These are phyloP conservation scores for Solanum pinnatisectum DNA, from an alignment of 257 asterid species.

Conservation along the genomic window DNA sequence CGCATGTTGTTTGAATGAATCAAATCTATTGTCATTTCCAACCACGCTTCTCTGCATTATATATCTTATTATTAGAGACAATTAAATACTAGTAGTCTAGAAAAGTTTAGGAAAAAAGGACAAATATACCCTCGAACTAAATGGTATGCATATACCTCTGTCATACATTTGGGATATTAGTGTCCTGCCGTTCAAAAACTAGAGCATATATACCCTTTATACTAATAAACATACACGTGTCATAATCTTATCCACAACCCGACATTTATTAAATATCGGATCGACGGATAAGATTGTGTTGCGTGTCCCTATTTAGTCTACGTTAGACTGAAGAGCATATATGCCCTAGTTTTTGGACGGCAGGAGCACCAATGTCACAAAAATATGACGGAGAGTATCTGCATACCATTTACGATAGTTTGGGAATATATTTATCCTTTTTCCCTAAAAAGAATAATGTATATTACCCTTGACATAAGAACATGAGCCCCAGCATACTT, in stretches of 20 bases:
- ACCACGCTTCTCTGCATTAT: conserved; percentile 45
- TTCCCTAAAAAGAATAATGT: not conserved
- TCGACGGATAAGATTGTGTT: too few relatives aligned
- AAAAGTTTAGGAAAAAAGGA: not conserved
- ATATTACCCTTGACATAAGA: conserved; percentile 57
- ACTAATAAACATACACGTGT: not conserved
- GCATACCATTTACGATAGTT: not conserved
- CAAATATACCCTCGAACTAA: too few relatives aligned
- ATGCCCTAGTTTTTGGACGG: not conserved
- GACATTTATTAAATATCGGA: not conserved
- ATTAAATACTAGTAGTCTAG: not conserved
- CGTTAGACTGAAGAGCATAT: not conserved
- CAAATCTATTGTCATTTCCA: conserved; percentile 31
- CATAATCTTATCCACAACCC: not conserved
- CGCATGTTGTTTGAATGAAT: conserved; percentile 36
- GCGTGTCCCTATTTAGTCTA: not conserved
- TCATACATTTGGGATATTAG: not conserved
- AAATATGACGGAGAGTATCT: not conserved
- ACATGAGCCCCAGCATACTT: conserved; percentile 81
- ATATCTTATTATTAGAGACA: not conserved
- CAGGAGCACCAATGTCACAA: not conserved
- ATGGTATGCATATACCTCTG: not conserved
- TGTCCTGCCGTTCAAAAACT: not conserved
- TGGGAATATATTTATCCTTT: not conserved
- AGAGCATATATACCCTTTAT: not conserved